Base-by-base conservation (phyloP, 345 rosid species). In the Tarenaya hassleriana region DNA sequence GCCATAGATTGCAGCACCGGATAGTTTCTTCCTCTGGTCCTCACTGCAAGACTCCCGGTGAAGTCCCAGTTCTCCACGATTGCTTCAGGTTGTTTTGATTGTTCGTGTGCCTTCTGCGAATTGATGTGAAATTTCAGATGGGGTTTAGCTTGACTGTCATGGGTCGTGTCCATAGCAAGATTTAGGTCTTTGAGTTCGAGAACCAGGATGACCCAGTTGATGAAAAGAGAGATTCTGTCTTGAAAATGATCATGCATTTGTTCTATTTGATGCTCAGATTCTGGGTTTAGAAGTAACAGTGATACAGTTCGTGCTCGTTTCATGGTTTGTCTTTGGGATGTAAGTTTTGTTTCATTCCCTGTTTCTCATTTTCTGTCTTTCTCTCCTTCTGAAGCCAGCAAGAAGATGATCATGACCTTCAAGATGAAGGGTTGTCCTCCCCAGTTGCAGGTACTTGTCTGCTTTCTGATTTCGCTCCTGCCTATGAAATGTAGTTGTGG, bases 371-470 rank as follows among this genome's bases (percentile, higher is more conserved):
- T 40, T 50, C 62, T 69, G 59, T 47, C 57, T 46, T 15, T 52
- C 33, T 73, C 37, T 52, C 58, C 60, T 52, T 64, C 47, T 63
- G 64, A 69, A 90, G 97, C 82, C 84, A 69, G 66, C 79, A 51
- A 64, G 80, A 74, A 70, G 87, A 76, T 64, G 70, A 72, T 35
- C 32, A 10, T 50, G 76, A 81, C 70, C 63, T 66, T 72, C 73
- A 74, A 32, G 55, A 68, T 12, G 85, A 75, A 60, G 81, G 69
- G 35, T 70, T 65, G 16, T 57, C 80, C 38, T 57, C 80, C 38
- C 55, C 84, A 2, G 59, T 90, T 40, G 77, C 97, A 86, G 95
- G 95, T 90, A 54, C 40, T 75, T 46, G 50, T 33, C 37, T 53
- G 18, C 0, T 16, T 29, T 29, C 47, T 38, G 29, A 34, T 65